Conservation (phyloP, 257 asterid genomes). For the Nicotiana noctiflora region DNA sequence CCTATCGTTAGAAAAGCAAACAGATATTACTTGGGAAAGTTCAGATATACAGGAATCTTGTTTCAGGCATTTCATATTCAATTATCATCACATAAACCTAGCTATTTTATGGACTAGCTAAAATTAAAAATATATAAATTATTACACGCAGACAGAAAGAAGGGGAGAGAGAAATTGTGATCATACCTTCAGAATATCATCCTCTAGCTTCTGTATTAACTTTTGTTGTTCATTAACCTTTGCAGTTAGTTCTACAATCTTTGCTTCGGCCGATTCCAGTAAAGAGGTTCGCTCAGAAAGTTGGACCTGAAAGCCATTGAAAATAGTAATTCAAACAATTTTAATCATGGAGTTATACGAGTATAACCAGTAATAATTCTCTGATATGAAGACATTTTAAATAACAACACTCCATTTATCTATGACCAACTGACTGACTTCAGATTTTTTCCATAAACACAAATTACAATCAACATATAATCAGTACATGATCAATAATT, state of each 20-base stretch:
- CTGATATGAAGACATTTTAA: not conserved
- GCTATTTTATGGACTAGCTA: not conserved
- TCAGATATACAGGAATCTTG: not conserved
- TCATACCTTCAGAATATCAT: constrained; percentile 78
- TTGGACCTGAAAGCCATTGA: constrained; percentile 55
- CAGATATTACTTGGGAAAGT: not conserved
- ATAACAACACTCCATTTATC: not conserved
- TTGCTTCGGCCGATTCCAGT: constrained; percentile 78
- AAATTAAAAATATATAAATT: not conserved
- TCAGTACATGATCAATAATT: not conserved
- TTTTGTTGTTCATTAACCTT: constrained; percentile 71
- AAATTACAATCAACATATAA: not conserved
- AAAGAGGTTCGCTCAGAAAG: constrained; percentile 69
- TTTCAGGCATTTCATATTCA: not conserved
- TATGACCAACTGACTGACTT: not conserved
- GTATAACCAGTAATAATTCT: not conserved
- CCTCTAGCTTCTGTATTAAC: constrained; percentile 95
- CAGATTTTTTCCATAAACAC: not conserved
- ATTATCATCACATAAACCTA: not conserved
- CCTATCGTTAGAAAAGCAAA: not conserved
- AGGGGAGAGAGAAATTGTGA: not conserved
- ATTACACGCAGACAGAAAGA: not conserved
- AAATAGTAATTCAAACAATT: not conserved
- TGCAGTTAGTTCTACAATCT: constrained; percentile 57
- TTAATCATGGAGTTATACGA: not conserved